Evolutionary conservation across 768 basidiomycete genomes (phyloP).

Genomic region (Lentinula sp.): DNA sequence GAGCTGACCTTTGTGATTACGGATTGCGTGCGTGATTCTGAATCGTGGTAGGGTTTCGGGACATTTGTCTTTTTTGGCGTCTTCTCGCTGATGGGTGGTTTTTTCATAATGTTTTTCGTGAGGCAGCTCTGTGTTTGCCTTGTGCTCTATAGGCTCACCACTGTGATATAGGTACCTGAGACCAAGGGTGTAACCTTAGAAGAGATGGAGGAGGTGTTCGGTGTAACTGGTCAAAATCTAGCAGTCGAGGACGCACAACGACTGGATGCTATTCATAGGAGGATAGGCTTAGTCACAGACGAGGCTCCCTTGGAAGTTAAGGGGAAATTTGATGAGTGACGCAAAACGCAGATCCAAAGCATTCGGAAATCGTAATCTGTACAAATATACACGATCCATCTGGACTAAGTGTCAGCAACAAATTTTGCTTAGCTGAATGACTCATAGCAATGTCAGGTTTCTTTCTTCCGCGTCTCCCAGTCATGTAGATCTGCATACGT

Average conservation of each 20-base stretch:
- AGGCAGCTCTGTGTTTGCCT: constrained; percentile 19
- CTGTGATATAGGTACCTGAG: constrained; percentile 48
- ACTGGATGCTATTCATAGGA: constrained; percentile 45
- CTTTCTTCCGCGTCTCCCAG: no score
- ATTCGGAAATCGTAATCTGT: no score
- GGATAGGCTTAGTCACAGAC: constrained; percentile 47
- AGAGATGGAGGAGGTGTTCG: constrained; percentile 78
- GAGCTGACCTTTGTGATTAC: neutral
- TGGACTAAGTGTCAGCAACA: no score
- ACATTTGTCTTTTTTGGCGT: constrained; percentile 78
- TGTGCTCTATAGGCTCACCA: neutral
- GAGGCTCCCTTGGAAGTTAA: neutral
- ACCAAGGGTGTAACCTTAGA: constrained; percentile 70
- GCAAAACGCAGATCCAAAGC: neutral
- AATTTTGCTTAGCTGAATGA: no score
- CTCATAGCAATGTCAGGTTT: no score
- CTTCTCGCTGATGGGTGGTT: constrained; percentile 62
- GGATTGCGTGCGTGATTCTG: constrained; percentile 30
- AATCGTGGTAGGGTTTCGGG: constrained; percentile 35
- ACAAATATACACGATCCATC: no score
- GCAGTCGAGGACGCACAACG: constrained; percentile 49
- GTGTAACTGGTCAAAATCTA: constrained; percentile 40
- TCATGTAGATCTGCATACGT: no score
- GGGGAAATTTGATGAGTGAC: neutral
- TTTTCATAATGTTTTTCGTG: constrained; percentile 63